Evolutionary conservation across 345 rosid species (phyloP).

Genomic region (Citrus unshiu): DNA sequence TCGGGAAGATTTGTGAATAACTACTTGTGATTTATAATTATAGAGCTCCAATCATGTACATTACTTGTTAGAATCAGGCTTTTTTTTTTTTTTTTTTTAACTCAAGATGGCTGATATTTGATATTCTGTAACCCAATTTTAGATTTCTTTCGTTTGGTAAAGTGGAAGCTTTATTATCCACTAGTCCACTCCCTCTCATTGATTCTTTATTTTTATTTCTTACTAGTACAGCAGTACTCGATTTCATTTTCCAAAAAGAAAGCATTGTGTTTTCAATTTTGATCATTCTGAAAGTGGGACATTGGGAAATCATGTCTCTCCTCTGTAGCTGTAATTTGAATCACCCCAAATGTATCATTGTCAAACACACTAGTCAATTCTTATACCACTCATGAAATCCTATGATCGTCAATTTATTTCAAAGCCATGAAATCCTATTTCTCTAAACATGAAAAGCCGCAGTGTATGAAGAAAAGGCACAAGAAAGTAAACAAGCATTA

Average conservation of each 20-base stretch:
- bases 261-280: not conserved
- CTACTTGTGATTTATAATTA: not conserved
- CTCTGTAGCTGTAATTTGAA: not conserved
- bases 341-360: not conserved
- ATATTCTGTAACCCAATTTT: not conserved
- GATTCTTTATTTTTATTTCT: not conserved
- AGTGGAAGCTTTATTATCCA: not conserved
- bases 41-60: slow-evolving; percentile 3
- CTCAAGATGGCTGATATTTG: not conserved
- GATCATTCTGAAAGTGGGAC: too few relatives aligned
- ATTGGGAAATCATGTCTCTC: not conserved
- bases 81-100: not conserved
- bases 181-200: not conserved
- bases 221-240: too few relatives aligned
- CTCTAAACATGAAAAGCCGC: not conserved
- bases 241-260: not conserved
- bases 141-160: not conserved
- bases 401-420: not conserved
- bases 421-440: not conserved
- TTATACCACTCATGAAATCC: not conserved
- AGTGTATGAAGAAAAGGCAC: too few relatives aligned
- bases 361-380: not conserved
- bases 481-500: not conserved
- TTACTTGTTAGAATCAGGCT: not conserved
- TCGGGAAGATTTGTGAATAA: slow-evolving; percentile 3